Evolutionary conservation across 176 grass and related monocot species (phyloP).

Genomic region (Phyllostachys edulis): DNA sequence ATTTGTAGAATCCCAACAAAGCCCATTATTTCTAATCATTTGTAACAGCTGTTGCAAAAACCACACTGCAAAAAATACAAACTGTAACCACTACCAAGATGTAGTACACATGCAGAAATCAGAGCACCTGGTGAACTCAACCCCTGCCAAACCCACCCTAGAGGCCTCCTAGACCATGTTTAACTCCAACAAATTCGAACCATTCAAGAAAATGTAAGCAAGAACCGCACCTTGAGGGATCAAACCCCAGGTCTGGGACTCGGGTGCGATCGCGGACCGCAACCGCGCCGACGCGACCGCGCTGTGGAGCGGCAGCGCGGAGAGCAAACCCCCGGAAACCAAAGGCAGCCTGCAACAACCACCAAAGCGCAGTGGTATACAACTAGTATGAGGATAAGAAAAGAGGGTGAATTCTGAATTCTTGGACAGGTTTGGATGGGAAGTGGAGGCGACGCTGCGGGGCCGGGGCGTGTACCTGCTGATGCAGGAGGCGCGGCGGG

Average conservation of each 20-base stretch:
- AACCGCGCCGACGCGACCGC: conserved; percentile 60
- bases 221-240: conserved; percentile 65
- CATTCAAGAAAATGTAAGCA: background rate
- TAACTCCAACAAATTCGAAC: background rate
- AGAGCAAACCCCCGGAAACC: conserved; percentile 46
- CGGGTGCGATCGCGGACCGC: conserved; percentile 49
- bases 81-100: background rate
- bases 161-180: background rate
- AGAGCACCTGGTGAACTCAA: background rate
- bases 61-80: background rate
- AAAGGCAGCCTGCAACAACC: conserved; percentile 47
- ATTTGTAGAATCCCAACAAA: background rate
- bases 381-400: background rate
- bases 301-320: conserved; percentile 70
- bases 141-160: background rate
- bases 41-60: background rate
- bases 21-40: background rate
- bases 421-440: background rate
- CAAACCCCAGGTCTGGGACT: conserved; percentile 72
- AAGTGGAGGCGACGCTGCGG: background rate
- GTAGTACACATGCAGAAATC: background rate
- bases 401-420: background rate
- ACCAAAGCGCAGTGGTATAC: background rate
- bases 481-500: conserved; percentile 43
- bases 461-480: conserved; percentile 36